phyloP scores from a whole-genome alignment of 768 basidiomycete species.

The Pilatotrama ljubarskyi region DNA sequence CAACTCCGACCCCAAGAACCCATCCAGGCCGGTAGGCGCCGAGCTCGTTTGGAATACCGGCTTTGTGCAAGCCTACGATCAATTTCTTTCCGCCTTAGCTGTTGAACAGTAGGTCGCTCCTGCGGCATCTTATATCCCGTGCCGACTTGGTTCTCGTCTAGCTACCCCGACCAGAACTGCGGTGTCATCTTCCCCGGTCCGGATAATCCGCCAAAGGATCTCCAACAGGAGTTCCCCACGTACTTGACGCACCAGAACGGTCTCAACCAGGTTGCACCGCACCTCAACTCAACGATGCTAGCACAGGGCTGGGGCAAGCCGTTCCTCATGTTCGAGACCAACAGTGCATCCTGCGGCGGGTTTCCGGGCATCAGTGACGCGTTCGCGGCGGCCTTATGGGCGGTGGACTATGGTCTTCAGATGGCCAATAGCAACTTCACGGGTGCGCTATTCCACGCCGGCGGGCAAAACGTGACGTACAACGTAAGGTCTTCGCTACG shows the following conservation, averaged over 20 bases:
- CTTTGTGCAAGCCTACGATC: slow-evolving; percentile 44
- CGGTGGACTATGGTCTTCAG: slow-evolving; percentile 48
- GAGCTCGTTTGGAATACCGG: slow-evolving; percentile 54
- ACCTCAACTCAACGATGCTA: slow-evolving; percentile 37
- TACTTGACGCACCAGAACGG: slow-evolving; percentile 48
- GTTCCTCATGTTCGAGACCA: slow-evolving; percentile 57
- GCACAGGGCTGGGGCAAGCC: slow-evolving; percentile 39
- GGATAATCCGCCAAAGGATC: slow-evolving; percentile 32
- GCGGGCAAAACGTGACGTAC: slow-evolving; percentile 51
- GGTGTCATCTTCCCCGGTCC: slow-evolving; percentile 27
- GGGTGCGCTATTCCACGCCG: slow-evolving; percentile 47
- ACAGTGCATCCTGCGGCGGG: slow-evolving; percentile 55
- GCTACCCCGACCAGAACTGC: slow-evolving; percentile 40
- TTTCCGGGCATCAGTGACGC: slow-evolving; percentile 54
- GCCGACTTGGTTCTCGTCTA: slow-evolving; percentile 2
- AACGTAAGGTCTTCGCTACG: slow-evolving; percentile 41
- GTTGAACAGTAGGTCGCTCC: slow-evolving; percentile 50
- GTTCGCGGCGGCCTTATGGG: slow-evolving; percentile 56
- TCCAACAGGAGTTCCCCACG: slow-evolving; percentile 41
- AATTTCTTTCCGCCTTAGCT: slow-evolving; percentile 45
- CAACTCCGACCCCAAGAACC: slow-evolving; percentile 6
- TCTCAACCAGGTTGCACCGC: slow-evolving; percentile 36
- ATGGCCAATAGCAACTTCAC: slow-evolving; percentile 52
- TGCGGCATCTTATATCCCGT: background rate
- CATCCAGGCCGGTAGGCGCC: slow-evolving; percentile 26